phyloP scores from a whole-genome alignment of 345 rosid species.

The Arabidopsis suecica region DNA sequence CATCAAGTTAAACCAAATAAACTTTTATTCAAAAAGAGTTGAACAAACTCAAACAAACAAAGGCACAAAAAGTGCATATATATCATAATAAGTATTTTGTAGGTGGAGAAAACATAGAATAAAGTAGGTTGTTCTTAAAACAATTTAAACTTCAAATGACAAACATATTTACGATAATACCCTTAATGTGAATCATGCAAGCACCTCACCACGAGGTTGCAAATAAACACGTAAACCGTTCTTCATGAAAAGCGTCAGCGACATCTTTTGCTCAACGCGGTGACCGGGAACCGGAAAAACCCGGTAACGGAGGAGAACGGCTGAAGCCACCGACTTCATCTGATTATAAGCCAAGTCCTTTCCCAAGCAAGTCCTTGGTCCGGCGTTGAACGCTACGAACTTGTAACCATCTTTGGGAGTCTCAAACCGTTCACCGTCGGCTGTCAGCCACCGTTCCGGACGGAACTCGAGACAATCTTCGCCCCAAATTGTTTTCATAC shows the following conservation, averaged over 20 bases:
- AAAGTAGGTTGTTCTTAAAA: conserved; percentile 29
- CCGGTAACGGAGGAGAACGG: conserved; percentile 81
- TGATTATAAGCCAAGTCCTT: conserved; percentile 91
- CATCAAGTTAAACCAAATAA: not conserved
- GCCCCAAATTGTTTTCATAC: conserved; percentile 93
- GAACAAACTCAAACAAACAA: conserved; percentile 42
- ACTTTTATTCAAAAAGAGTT: conserved; percentile 40
- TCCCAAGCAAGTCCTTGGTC: conserved; percentile 92
- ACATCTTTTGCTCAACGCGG: conserved; percentile 93
- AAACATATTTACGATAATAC: conserved; percentile 29
- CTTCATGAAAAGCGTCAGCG: conserved; percentile 91
- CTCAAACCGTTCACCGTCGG: conserved; percentile 61
- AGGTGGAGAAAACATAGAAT: conserved; percentile 34
- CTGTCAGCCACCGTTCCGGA: conserved; percentile 84
- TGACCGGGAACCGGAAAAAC: conserved; percentile 73
- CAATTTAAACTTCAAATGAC: conserved; percentile 25
- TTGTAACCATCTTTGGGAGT: conserved; percentile 81
- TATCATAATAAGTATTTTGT: conserved; percentile 24
- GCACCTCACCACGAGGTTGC: conserved; percentile 64
- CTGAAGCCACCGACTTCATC: conserved; percentile 90
- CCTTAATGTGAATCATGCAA: conserved; percentile 16
- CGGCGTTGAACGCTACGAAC: conserved; percentile 89
- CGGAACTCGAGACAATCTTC: conserved; percentile 81
- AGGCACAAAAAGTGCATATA: conserved; percentile 37
- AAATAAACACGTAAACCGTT: conserved; percentile 72